Percentiles rank a stretch among this genome's conserved stretches.
phyloP scores from a whole-genome alignment of 768 basidiomycete genomes.

The Tremella mesenterica region DNA sequence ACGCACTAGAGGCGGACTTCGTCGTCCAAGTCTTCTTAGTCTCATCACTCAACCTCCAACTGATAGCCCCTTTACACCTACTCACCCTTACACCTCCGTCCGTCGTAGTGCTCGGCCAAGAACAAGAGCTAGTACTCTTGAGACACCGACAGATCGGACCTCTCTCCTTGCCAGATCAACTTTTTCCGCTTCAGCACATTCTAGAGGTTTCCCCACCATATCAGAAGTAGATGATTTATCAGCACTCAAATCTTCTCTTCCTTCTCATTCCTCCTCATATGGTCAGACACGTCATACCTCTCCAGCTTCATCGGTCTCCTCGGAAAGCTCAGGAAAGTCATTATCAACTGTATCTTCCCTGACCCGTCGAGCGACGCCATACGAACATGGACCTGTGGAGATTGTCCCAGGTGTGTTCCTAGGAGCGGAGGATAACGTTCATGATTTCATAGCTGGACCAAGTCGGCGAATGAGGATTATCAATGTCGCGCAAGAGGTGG shows the following conservation, averaged over 20 bases:
- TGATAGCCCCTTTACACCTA: constrained; percentile 21
- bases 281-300: background rate
- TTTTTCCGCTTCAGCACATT: background rate
- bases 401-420: constrained; percentile 39
- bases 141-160: background rate
- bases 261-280: background rate
- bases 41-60: constrained; percentile 24
- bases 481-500: constrained; percentile 44
- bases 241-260: too few relatives aligned
- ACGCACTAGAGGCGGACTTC: constrained; percentile 4
- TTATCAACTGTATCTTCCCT: constrained; percentile 10
- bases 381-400: constrained; percentile 38
- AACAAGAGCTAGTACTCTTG: background rate
- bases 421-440: constrained; percentile 37
- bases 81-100: constrained; percentile 10
- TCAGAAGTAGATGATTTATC: background rate
- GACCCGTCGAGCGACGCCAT: constrained; percentile 11
- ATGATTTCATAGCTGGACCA: constrained; percentile 7
- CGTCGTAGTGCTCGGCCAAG: constrained; percentile 5
- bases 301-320: constrained; percentile 8
- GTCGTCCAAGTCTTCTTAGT: constrained; percentile 27
- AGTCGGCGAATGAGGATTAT: constrained; percentile 23
- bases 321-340: too few relatives aligned
- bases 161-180: background rate
- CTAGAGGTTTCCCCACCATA: background rate